Evolutionary conservation across 495 filamentous ascomycete genomes (phyloP).

Genomic region (Alectoria sarmentosa): DNA sequence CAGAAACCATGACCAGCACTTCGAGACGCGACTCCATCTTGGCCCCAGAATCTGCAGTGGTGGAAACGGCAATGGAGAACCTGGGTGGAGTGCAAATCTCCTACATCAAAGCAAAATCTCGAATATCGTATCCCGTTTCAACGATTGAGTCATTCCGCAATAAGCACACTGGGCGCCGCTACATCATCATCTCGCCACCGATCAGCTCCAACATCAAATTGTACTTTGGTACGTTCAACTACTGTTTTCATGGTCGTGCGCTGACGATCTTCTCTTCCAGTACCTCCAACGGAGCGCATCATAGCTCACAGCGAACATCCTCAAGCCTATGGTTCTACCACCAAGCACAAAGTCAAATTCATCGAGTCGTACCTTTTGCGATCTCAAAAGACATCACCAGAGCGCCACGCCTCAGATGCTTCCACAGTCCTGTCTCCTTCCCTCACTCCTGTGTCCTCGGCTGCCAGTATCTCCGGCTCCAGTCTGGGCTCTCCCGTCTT

Average conservation of each 20-base stretch:
- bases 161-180: conserved; percentile 15
- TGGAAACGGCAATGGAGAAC: conserved; percentile 12
- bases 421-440: conserved; percentile 3
- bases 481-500: conserved; percentile 10
- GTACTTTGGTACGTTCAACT: conserved; percentile 8
- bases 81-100: conserved; percentile 9
- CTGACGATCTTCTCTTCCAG: conserved; percentile 5
- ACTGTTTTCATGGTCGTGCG: neutral
- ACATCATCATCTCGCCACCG: conserved; percentile 18
- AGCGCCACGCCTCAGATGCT: conserved; percentile 1
- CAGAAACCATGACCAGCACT: conserved; percentile 2
- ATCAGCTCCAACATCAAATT: conserved; percentile 12
- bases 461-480: conserved; percentile 10
- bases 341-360: conserved; percentile 17
- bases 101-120: conserved; percentile 11
- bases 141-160: conserved; percentile 17
- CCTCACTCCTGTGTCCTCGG: conserved; percentile 12
- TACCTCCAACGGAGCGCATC: conserved; percentile 10
- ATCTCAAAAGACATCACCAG: conserved; percentile 6
- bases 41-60: conserved; percentile 9
- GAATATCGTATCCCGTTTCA: conserved; percentile 11
- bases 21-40: conserved; percentile 10
- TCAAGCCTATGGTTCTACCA: conserved; percentile 15
- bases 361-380: conserved; percentile 9
- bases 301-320: conserved; percentile 20